Evolutionary conservation across 2,329 filamentous ascomycete genomes (phyloP).

Genomic region (Diaporthe amygdali): DNA sequence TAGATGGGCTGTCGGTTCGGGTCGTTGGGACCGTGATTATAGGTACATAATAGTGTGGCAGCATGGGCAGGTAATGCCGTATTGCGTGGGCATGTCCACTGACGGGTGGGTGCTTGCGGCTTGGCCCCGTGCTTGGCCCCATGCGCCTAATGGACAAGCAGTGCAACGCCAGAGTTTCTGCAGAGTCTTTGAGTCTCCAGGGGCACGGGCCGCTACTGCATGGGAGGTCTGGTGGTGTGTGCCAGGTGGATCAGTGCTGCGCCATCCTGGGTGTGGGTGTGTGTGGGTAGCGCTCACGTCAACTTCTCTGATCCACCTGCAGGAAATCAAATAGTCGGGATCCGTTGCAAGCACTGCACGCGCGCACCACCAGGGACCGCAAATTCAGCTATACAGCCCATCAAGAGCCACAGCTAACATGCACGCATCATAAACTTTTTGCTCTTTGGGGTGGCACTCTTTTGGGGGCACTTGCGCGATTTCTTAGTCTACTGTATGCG

Average conservation of each 20-base stretch:
- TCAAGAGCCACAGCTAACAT: not conserved
- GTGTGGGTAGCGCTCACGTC: slow-evolving; percentile 14
- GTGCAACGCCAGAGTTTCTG: slow-evolving; percentile 1
- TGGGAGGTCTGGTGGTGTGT: not conserved
- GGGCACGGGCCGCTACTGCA: slow-evolving; percentile 1
- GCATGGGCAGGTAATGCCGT: slow-evolving; percentile 2
- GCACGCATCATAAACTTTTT: not conserved
- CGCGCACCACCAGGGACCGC: not conserved
- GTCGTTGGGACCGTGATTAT: not conserved
- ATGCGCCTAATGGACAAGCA: not conserved
- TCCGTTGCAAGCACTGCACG: not conserved
- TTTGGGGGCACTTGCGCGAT: not conserved
- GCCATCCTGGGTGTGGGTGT: slow-evolving; percentile 1
- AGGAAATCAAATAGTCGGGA: not conserved
- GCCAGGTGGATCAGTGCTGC: not conserved
- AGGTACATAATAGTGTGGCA: not conserved
- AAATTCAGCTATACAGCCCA: not conserved
- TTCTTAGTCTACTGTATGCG: not conserved
- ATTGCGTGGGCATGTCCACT: slow-evolving; percentile 3
- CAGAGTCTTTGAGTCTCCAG: not conserved
- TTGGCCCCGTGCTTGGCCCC: slow-evolving; percentile 10
- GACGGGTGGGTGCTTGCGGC: slow-evolving; percentile 1
- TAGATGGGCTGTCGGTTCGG: slow-evolving; percentile 3
- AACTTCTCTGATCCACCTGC: not conserved
- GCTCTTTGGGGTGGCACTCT: not conserved